A percentile compares a stretch with the other conserved stretches of the same genome.
Conservation (phyloP, 345 rosid species). For the Sisymbrium altissimum region DNA sequence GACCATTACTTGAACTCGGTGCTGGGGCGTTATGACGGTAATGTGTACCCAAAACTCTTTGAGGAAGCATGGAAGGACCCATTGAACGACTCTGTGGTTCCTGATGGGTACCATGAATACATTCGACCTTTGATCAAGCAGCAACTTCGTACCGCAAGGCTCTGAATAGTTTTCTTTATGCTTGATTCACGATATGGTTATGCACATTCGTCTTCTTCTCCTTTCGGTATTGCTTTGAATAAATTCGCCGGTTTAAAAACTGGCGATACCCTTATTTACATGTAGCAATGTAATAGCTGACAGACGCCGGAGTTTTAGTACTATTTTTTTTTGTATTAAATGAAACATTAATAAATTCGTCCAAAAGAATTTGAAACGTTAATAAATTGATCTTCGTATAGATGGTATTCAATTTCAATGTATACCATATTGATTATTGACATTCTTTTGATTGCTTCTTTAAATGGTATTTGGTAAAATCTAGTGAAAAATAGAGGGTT, state of each 20-base stretch:
- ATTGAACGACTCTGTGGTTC: conserved; percentile 83
- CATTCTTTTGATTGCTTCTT: too few species aligned
- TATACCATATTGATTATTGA: too few species aligned
- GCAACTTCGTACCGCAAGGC: conserved; percentile 80
- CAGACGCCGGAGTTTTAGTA: background rate
- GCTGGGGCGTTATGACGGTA: conserved; percentile 89
- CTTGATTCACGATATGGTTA: background rate
- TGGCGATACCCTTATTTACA: conserved; percentile 16
- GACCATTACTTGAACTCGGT: conserved; percentile 81
- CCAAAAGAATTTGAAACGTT: background rate
- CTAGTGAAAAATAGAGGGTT: background rate
- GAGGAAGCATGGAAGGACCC: conserved; percentile 99
- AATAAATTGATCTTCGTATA: background rate
- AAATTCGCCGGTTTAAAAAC: conserved; percentile 12
- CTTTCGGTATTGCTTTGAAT: conserved; percentile 3
- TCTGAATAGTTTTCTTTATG: conserved; percentile 35
- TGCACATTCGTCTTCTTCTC: background rate
- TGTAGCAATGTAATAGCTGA: conserved; percentile 17
- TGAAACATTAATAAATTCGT: background rate
- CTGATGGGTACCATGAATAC: conserved; percentile 90
- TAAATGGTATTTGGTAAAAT: too few species aligned
- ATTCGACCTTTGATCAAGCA: conserved; percentile 80
- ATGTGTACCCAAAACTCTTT: conserved; percentile 77
- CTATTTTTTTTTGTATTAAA: background rate
- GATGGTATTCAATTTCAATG: too few species aligned